Evolutionary conservation across 2,329 filamentous ascomycete genomes (phyloP).

Genomic region (Neonectria hederae): DNA sequence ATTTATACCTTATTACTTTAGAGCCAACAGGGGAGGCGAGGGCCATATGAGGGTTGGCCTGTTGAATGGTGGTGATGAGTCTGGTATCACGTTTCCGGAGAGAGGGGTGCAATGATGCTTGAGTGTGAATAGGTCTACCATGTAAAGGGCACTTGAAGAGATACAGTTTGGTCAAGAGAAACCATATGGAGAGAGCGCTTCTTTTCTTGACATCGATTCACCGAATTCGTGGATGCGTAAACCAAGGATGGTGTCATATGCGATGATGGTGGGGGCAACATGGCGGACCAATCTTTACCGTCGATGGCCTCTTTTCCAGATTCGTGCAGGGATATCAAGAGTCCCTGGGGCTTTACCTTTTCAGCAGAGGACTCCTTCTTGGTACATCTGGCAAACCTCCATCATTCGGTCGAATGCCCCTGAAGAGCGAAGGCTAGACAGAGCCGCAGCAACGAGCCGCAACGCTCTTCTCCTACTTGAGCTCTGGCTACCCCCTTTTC

Average conservation of each 20-base stretch:
- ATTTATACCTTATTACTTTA: slow-evolving; percentile 25
- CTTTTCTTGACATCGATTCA: neutral
- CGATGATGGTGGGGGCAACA: neutral
- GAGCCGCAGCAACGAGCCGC: neutral
- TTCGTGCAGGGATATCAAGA: neutral
- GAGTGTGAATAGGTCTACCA: neutral
- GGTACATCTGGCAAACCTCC: neutral
- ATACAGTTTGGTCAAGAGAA: neutral
- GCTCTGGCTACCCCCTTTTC: neutral
- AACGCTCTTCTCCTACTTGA: neutral
- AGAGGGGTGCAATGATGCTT: neutral
- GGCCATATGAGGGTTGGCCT: slow-evolving; percentile 34
- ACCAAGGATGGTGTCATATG: neutral
- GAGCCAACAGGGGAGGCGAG: slow-evolving; percentile 22
- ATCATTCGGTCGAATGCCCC: neutral
- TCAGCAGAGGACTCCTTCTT: neutral
- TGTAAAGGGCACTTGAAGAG: neutral
- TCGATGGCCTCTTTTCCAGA: neutral
- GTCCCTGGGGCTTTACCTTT: neutral
- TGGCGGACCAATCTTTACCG: neutral
- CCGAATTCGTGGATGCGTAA: neutral
- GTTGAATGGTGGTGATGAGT: slow-evolving; percentile 12
- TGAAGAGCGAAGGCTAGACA: neutral
- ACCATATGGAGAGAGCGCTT: neutral
- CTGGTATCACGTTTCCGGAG: slow-evolving; percentile 25